Conservation (phyloP, 345 rosid species). For the Brassica carinata region DNA sequence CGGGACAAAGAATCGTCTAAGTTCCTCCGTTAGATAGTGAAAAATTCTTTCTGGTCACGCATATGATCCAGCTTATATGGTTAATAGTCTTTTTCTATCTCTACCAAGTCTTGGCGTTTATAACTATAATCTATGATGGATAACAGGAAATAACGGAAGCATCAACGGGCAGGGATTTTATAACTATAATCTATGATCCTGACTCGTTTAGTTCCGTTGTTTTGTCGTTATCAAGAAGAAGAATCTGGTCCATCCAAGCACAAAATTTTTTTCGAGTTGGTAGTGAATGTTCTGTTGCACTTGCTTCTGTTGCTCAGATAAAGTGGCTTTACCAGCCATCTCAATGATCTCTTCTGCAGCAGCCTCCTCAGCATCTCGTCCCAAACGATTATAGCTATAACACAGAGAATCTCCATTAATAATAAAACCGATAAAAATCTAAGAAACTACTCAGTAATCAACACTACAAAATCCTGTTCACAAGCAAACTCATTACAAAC, state of each 20-base stretch:
- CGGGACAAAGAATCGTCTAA: neutral
- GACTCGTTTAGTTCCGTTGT: conserved; percentile 4
- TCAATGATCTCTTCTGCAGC: conserved; percentile 87
- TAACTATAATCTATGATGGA: conserved; percentile 9
- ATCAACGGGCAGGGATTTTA: conserved; percentile 86
- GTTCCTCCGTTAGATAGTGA: neutral
- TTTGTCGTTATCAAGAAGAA: conserved; percentile 46
- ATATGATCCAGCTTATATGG: neutral
- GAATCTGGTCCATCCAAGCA: conserved; percentile 63
- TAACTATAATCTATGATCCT: too few species aligned
- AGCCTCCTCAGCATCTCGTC: conserved; percentile 69
- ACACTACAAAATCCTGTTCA: neutral
- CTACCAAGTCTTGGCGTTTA: neutral
- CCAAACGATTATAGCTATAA: conserved; percentile 75
- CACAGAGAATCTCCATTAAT: neutral
- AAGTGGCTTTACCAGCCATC: conserved; percentile 73
- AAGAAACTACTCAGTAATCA: neutral
- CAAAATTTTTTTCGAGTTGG: conserved; percentile 58
- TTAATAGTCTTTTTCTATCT: neutral
- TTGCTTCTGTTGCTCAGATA: conserved; percentile 75
- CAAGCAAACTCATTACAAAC: neutral
- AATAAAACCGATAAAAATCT: neutral
- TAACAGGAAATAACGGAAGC: conserved; percentile 84
- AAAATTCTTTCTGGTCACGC: neutral
- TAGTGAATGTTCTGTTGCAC: conserved; percentile 77